Evolutionary conservation across 2,329 filamentous ascomycete genomes (phyloP), one percentile per base, ranked within the genome.

Genomic region (Neofusicoccum parvum): DNA sequence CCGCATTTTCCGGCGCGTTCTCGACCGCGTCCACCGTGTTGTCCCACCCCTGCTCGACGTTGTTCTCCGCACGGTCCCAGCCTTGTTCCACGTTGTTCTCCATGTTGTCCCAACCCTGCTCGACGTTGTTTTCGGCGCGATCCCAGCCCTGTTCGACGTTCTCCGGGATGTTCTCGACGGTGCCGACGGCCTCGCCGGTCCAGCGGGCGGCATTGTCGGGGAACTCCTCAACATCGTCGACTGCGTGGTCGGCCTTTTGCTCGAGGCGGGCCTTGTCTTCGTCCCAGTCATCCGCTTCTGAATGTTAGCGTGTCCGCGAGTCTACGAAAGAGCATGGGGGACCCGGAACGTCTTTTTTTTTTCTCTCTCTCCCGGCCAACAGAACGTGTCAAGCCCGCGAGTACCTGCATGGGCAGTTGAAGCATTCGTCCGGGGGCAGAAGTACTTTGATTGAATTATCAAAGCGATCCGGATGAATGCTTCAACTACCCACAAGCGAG

Each of bases 121-220:
- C 65, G 37, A 59, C 39, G 62, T 74, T 75, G 20, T 76, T 72
- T 62, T 76, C 73, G 0, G 69, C 76, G 7, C 75, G 75, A 5
- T 71, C 69, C 74, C 74, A 78, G 56, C 69, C 72, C 32, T 56
- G 49, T 64, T 67, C 66, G 46, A 65, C 51, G 53, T 74, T 68
- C 62, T 76, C 70, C 9, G 76, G 76, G 7, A 78, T 70, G 67
- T 77, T 74, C 66, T 77, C 74, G n/a, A 76, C 72, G 65, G 74
- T 71, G 39, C 76, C 68, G 3, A 72, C 72, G 53, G 67, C 67
- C 20, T 66, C 59, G 5, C 68, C 68, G 11, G 60, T 48, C 62
- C 62, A 64, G 12, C 62, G 59, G 32, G 67, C 68, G 1, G 71
- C 72, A 68, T 75, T 64, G 63, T 76, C 74, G 48, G 75, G 72